These are phyloP conservation scores for Biscogniauxia sp. DNA, from an alignment of 2,329 filamentous ascomycete species.

Conservation along the genomic window DNA sequence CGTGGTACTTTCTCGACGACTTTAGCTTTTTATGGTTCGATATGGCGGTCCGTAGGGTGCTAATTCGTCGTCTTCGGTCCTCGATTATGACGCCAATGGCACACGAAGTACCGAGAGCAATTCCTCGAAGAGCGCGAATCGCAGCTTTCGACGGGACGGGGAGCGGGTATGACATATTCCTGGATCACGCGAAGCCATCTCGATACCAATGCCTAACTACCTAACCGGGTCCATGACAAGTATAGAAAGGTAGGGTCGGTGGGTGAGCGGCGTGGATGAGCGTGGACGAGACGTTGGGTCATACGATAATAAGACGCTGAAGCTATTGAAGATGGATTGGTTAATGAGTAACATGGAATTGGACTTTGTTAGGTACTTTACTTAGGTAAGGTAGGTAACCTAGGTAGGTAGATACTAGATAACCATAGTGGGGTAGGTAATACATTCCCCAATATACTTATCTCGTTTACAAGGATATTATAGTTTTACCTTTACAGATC, in stretches of 20 bases:
- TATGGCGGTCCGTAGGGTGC: constrained; percentile 47
- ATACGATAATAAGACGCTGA: background rate
- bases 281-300: background rate
- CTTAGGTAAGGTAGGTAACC: too few relatives aligned
- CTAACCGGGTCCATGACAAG: constrained; percentile 10
- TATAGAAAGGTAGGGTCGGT: background rate
- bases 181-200: constrained; percentile 13
- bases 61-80: constrained; percentile 55
- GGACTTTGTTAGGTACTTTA: too few relatives aligned
- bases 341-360: background rate
- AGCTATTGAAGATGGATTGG: background rate
- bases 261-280: background rate
- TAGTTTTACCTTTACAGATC: background rate
- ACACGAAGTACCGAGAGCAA: constrained; percentile 56
- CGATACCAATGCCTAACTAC: constrained; percentile 4
- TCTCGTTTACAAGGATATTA: background rate
- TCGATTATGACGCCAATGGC: constrained; percentile 55
- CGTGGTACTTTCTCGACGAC: constrained; percentile 34
- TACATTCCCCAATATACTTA: background rate
- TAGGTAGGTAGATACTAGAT: too few relatives aligned
- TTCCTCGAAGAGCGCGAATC: constrained; percentile 53
- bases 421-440: background rate
- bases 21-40: constrained; percentile 53
- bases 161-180: constrained; percentile 43
- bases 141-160: constrained; percentile 55